Evolutionary conservation across 225 moss, liverwort and hornwort genomes (phyloP).

Genomic region (Marchantia polymorpha): DNA sequence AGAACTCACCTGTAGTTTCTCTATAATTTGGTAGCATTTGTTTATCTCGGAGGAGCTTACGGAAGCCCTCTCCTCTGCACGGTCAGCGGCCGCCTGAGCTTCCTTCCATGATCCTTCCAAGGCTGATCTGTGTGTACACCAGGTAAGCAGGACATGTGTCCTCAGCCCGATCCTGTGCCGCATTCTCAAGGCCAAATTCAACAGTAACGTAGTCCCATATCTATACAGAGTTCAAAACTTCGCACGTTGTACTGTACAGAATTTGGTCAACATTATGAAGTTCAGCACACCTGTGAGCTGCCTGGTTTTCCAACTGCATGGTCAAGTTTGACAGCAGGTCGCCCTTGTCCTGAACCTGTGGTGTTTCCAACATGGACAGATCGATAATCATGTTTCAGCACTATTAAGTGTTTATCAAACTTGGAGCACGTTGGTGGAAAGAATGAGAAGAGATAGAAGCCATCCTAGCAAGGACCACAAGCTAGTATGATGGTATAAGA

Average conservation of each 20-base stretch:
- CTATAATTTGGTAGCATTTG: slow-evolving; percentile 91
- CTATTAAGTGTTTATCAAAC: not conserved
- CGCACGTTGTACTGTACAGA: not conserved
- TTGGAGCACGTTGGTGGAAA: not conserved
- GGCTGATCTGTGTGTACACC: slow-evolving; percentile 66
- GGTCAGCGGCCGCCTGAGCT: slow-evolving; percentile 81
- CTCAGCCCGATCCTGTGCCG: not conserved
- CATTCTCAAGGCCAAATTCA: not conserved
- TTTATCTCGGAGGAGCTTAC: slow-evolving; percentile 67
- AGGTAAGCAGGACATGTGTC: not conserved
- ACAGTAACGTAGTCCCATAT: not conserved
- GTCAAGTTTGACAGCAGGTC: slow-evolving; percentile 72
- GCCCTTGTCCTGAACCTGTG: slow-evolving; percentile 91
- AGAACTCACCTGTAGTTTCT: slow-evolving; percentile 78
- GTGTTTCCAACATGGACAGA: not conserved
- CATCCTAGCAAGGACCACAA: not conserved
- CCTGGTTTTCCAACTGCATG: slow-evolving; percentile 64
- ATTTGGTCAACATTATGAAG: not conserved
- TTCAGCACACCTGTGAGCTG: slow-evolving; percentile 62
- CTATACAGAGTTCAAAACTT: not conserved
- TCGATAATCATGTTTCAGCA: not conserved
- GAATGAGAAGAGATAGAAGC: too few relatives aligned
- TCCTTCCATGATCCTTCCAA: slow-evolving; percentile 81
- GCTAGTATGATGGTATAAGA: not conserved
- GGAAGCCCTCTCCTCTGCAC: slow-evolving; percentile 83